Base-by-base conservation (phyloP, 768 basidiomycete genomes). In the Tylopilus sp. region DNA sequence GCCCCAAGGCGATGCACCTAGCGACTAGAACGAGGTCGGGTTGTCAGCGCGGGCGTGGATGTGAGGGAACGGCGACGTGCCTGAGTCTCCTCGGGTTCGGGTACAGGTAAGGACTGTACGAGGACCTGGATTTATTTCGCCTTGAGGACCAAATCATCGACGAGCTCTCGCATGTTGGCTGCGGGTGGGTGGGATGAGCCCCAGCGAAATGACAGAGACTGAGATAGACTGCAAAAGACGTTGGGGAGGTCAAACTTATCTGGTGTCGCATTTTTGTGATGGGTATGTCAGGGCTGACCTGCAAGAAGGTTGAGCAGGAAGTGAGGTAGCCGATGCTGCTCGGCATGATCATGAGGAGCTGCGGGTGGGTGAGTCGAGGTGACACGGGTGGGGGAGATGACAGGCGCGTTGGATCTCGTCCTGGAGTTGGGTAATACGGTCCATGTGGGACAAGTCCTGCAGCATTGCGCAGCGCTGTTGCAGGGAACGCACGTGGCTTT, bases 341-440 rank as follows among this genome's bases (percentile, higher is more conserved):
- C 50, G 88, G 86, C 88, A 93, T 93, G 69, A 95, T 93, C 57
- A 79, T 84, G 58, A 95, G 80, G 64, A 95, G 82, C 87, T 93
- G 49, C 44, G 4, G n/a, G n/a, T n/a, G n/a, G n/a, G n/a, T n/a
- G n/a, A n/a, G n/a, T n/a, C n/a, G n/a, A n/a, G n/a, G 35, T n/a
- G 8, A 12, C 12, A 11, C 30, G 12, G 9, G 30, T 11, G 8
- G 8, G 30, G 31, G 31, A 33, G 5, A 4, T 13, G 25, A 47
- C 63, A 47, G 48, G 86, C 90, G 74, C 88, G 83, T 71, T 95
- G 92, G 53, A 93, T 91, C 71, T 88, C 88, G 81, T 95, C 88
- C 76, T 94, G 91, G 48, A 95, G 83, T 69, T 95, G 93, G 10
- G 93, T 94, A 69, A 95, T 89, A 72, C 91, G 86, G 78, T 95